These are phyloP conservation scores for Cladosporium oxysporum DNA, from an alignment of 2,329 filamentous ascomycete genomes.

Conservation along the genomic window DNA sequence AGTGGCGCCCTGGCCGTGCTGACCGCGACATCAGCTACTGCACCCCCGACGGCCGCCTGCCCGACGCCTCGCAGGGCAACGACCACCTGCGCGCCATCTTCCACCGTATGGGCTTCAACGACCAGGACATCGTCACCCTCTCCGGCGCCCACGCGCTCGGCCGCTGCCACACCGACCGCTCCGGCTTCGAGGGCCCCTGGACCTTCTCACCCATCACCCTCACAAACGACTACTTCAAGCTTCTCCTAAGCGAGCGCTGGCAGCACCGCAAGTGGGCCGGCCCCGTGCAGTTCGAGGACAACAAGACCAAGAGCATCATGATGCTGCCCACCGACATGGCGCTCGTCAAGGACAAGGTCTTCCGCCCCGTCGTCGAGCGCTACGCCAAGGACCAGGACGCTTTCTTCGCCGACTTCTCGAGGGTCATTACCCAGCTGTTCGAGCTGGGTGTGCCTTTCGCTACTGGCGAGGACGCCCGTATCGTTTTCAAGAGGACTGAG, in stretches of 20 bases:
- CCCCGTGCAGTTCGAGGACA: slow-evolving; percentile 87
- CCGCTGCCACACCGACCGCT: slow-evolving; percentile 85
- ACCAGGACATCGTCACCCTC: slow-evolving; percentile 87
- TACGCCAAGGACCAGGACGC: slow-evolving; percentile 88
- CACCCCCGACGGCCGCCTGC: slow-evolving; percentile 89
- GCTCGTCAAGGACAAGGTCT: slow-evolving; percentile 82
- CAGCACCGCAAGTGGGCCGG: slow-evolving; percentile 87
- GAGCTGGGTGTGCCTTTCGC: slow-evolving; percentile 92
- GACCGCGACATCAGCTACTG: slow-evolving; percentile 81
- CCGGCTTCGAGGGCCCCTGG: slow-evolving; percentile 87
- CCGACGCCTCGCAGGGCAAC: slow-evolving; percentile 75
- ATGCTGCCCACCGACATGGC: slow-evolving; percentile 95
- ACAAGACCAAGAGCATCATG: slow-evolving; percentile 85
- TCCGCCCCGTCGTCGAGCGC: slow-evolving; percentile 76
- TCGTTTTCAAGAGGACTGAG: slow-evolving; percentile 49
- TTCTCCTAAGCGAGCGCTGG: slow-evolving; percentile 92
- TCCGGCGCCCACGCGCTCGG: slow-evolving; percentile 74
- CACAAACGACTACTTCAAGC: slow-evolving; percentile 92
- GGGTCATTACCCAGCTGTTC: slow-evolving; percentile 78
- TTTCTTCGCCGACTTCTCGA: slow-evolving; percentile 92
- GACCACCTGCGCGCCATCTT: slow-evolving; percentile 91
- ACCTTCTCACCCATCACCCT: slow-evolving; percentile 87
- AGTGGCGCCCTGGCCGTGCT: slow-evolving; percentile 81
- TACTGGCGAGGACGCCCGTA: slow-evolving; percentile 47
- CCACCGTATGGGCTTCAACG: slow-evolving; percentile 95